Percentiles rank a stretch among this genome's conserved stretches.
phyloP scores from a whole-genome alignment of 2,329 filamentous ascomycete species.

The Geoglossum cookeanum region DNA sequence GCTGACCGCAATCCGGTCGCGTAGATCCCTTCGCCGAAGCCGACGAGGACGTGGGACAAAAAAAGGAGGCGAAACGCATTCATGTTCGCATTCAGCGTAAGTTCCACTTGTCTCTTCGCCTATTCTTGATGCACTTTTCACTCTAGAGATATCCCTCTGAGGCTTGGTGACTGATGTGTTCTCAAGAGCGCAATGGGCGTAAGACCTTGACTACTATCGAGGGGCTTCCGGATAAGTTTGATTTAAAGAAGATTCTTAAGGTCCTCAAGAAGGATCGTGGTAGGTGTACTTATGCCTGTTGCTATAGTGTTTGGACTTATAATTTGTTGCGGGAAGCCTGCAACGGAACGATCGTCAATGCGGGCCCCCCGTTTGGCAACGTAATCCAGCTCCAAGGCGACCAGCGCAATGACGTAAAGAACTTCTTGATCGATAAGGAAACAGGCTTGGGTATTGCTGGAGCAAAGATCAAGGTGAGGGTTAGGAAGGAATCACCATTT shows the following conservation, averaged over 20 bases:
- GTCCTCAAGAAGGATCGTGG: slow-evolving; percentile 99
- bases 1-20: not conserved
- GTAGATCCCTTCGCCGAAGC: slow-evolving; percentile 99
- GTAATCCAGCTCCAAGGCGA: slow-evolving; percentile 99
- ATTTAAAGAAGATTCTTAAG: slow-evolving; percentile 99
- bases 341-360: slow-evolving; percentile 96
- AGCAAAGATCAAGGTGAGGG: slow-evolving; percentile 81
- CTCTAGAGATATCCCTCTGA: slow-evolving; percentile 1
- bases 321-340: slow-evolving; percentile 41
- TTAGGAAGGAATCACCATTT: not conserved
- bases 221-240: slow-evolving; percentile 96
- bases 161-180: not conserved
- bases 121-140: not conserved
- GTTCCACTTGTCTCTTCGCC: slow-evolving; percentile 19
- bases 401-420: slow-evolving; percentile 95
- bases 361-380: slow-evolving; percentile 87
- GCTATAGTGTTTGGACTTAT: slow-evolving; percentile 7
- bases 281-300: slow-evolving; percentile 24
- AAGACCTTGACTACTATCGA: slow-evolving; percentile 99
- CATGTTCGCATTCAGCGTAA: slow-evolving; percentile 99
- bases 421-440: slow-evolving; percentile 93
- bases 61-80: slow-evolving; percentile 92
- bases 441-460: slow-evolving; percentile 82
- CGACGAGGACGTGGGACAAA: slow-evolving; percentile 96
- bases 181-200: slow-evolving; percentile 95